Evolutionary conservation across 2,329 filamentous ascomycete species (phyloP), one percentile per base, ranked within the genome.

Genomic region (Lachnellula subtilissima): DNA sequence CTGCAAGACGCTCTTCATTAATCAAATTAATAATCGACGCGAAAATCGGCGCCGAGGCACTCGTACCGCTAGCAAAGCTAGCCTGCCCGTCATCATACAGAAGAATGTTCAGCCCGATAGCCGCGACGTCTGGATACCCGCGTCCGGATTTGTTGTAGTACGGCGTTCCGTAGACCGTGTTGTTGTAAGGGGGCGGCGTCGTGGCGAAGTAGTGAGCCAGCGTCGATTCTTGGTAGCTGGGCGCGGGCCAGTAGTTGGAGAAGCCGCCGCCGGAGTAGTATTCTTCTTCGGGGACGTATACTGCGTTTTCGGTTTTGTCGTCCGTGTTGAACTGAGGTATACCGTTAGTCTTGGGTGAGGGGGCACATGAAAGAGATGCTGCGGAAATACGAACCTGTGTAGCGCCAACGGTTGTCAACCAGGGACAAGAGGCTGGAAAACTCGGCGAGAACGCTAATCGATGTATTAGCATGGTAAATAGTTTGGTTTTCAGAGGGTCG

Each of bases 191-290:
- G 5, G 65, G 64, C 15, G 57, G 51, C 50, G 63, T 55, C 8
- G 62, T 17, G 2, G 55, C 52, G 42, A 65, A 67, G 49, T 66
- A 69, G 4, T 59, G 53, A 4, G 60, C 55, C 1, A 70, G 36
- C 8, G 64, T 59, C 1, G 61, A 55, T 8, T 68, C 64, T 61
- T 82, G 79, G 65, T 81, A 82, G 14, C 65, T 60, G 0, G 79
- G 78, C 3, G 75, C 62, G 1, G 3, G 76, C 77, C 46, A 78
- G 64, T 68, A 78, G 76, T 63, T 75, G 19, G 85, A 83, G 69
- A 93, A 94, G 67, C 93, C 88, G 56, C 85, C 75, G 14, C 86
- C 84, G n/a, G 81, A 86, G 75, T 91, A 91, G 69, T 5, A 39
- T 4, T 5, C 7, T 12, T 45, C 17, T 9, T 23, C 17, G 15